A percentile compares a stretch with the other conserved stretches of the same genome.
phyloP scores from a whole-genome alignment of 306 rosid species.

The Canavalia ensiformis region DNA sequence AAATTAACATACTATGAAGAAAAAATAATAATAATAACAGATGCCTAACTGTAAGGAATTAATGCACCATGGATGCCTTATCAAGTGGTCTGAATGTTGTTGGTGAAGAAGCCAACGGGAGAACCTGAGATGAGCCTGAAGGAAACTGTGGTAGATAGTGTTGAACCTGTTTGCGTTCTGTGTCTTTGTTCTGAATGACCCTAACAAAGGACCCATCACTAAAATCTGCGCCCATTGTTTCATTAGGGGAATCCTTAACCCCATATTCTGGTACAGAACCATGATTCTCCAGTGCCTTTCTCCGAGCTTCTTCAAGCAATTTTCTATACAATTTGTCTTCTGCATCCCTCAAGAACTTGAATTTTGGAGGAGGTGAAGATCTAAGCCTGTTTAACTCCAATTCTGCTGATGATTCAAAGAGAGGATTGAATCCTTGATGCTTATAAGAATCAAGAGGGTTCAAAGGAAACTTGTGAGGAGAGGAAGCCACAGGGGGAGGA shows the following conservation, averaged over 20 bases:
- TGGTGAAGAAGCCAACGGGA: slow-evolving; percentile 86
- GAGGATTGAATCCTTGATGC: slow-evolving; percentile 82
- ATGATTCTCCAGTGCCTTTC: slow-evolving; percentile 50
- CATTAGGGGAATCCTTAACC: slow-evolving; percentile 38
- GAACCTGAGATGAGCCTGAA: slow-evolving; percentile 85
- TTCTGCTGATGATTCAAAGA: slow-evolving; percentile 73
- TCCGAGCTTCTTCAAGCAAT: slow-evolving; percentile 73
- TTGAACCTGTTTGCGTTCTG: slow-evolving; percentile 49
- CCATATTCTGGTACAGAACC: slow-evolving; percentile 44
- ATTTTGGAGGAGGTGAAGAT: slow-evolving; percentile 90
- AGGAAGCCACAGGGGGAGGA: slow-evolving; percentile 67
- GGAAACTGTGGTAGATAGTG: slow-evolving; percentile 55
- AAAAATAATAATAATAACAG: slow-evolving; percentile 35
- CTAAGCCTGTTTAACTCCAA: slow-evolving; percentile 63
- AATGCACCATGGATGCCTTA: slow-evolving; percentile 58
- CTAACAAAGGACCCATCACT: slow-evolving; percentile 57
- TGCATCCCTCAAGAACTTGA: slow-evolving; percentile 90
- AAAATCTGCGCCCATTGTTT: slow-evolving; percentile 40
- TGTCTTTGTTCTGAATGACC: slow-evolving; percentile 57
- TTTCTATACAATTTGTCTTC: slow-evolving; percentile 79
- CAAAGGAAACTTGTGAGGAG: slow-evolving; percentile 61
- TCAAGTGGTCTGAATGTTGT: slow-evolving; percentile 58
- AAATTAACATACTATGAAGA: slow-evolving; percentile 30
- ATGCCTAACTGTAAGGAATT: slow-evolving; percentile 48
- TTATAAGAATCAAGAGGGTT: slow-evolving; percentile 64